Conservation (phyloP, 2,329 filamentous ascomycete genomes). For the Apiospora saccharicola region DNA sequence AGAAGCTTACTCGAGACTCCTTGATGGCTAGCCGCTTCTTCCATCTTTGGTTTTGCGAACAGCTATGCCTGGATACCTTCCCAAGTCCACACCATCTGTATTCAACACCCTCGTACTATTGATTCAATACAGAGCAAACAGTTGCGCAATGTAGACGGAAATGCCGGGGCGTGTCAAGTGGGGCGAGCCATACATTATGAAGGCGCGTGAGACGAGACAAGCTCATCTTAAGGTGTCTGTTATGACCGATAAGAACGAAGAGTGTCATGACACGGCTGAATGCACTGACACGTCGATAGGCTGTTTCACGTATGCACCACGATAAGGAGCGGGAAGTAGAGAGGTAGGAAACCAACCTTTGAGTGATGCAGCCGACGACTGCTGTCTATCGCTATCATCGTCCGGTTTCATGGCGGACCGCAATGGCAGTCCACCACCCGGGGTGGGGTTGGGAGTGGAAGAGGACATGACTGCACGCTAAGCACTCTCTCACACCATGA, state of each 20-base stretch:
- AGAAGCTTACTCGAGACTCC: neutral
- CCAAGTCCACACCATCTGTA: neutral
- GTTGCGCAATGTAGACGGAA: neutral
- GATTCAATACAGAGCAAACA: neutral
- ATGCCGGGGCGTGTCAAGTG: neutral
- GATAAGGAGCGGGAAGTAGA: constrained; percentile 19
- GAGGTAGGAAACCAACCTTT: constrained; percentile 39
- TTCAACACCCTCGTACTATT: neutral
- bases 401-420: constrained; percentile 43
- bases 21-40: neutral
- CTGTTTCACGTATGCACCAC: constrained; percentile 3
- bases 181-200: neutral
- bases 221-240: constrained; percentile 5
- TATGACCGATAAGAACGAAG: neutral
- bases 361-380: constrained; percentile 31
- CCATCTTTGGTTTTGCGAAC: neutral
- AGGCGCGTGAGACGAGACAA: constrained; percentile 6
- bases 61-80: neutral
- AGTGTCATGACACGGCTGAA: constrained; percentile 3
- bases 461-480: constrained; percentile 18
- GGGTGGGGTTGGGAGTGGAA: constrained; percentile 33
- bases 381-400: constrained; percentile 39
- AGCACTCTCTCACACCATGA: neutral
- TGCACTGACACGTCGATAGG: constrained; percentile 21
- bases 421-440: constrained; percentile 36